Conservation (phyloP, 192 early-diverging fungal species). For the Umbelopsis ramanniana region DNA sequence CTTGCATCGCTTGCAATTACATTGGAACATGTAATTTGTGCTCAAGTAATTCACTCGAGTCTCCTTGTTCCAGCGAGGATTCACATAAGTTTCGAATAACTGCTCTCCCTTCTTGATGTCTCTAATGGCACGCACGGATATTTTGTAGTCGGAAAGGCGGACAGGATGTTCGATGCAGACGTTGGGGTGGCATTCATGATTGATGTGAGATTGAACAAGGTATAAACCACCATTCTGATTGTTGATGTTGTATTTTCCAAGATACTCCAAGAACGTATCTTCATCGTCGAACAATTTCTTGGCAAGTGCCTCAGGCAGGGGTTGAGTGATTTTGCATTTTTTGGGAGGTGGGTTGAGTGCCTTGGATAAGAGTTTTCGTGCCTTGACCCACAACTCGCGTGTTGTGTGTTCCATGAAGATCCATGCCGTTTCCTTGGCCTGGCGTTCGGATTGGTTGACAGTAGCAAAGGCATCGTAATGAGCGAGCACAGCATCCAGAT, state of each 20-base stretch:
- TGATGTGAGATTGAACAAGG: slow-evolving; percentile 60
- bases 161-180: slow-evolving; percentile 56
- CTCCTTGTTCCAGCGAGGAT: slow-evolving; percentile 59
- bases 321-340: slow-evolving; percentile 52
- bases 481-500: slow-evolving; percentile 44
- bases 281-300: slow-evolving; percentile 53
- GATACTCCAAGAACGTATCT: slow-evolving; percentile 56
- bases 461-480: slow-evolving; percentile 60
- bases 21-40: slow-evolving; percentile 64
- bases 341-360: slow-evolving; percentile 53
- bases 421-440: slow-evolving; percentile 60
- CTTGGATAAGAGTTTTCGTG: slow-evolving; percentile 44
- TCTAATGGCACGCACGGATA: slow-evolving; percentile 55
- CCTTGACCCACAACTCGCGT: slow-evolving; percentile 47
- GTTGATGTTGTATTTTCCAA: slow-evolving; percentile 66
- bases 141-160: slow-evolving; percentile 52
- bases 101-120: slow-evolving; percentile 63
- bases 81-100: slow-evolving; percentile 62
- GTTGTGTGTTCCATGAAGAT: slow-evolving; percentile 56
- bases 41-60: slow-evolving; percentile 53
- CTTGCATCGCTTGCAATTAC: slow-evolving; percentile 61
- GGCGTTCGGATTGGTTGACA: slow-evolving; percentile 57
- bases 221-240: slow-evolving; percentile 68
- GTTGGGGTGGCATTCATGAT: slow-evolving; percentile 61
- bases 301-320: slow-evolving; percentile 49